These are phyloP conservation scores for Vitellaria paradoxa DNA, from an alignment of 179 eudicot genomes.

Conservation along the genomic window DNA sequence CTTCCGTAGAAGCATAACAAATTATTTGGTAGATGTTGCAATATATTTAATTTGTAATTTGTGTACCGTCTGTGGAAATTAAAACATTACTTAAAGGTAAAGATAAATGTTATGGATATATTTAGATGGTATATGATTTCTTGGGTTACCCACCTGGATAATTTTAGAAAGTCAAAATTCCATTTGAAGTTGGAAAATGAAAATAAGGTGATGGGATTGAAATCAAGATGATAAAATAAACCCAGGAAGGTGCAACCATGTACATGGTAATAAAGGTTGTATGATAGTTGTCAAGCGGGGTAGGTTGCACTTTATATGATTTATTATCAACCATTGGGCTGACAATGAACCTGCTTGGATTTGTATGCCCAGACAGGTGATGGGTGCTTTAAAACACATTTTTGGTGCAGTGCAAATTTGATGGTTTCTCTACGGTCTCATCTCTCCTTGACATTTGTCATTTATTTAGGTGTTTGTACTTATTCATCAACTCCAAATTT, in stretches of 20 bases:
- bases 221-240: background rate
- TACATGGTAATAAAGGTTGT: background rate
- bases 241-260: background rate
- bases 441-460: background rate
- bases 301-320: background rate
- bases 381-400: background rate
- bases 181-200: background rate
- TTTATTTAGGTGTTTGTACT: slow-evolving; percentile 67
- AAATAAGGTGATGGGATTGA: background rate
- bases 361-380: background rate
- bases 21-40: background rate
- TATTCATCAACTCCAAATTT: slow-evolving; percentile 73
- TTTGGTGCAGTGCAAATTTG: background rate
- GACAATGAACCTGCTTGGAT: background rate
- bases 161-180: background rate
- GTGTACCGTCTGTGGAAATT: background rate
- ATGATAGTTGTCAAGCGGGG: background rate
- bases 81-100: background rate
- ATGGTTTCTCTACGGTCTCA: background rate
- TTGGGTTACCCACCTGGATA: background rate
- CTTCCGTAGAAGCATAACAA: background rate
- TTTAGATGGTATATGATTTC: background rate
- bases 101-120: background rate
- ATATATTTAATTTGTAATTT: background rate
- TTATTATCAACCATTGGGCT: background rate